Percentiles rank a stretch among this genome's conserved stretches.
phyloP scores from a whole-genome alignment of 805 yeast species.

The Henningerozyma blattae region DNA sequence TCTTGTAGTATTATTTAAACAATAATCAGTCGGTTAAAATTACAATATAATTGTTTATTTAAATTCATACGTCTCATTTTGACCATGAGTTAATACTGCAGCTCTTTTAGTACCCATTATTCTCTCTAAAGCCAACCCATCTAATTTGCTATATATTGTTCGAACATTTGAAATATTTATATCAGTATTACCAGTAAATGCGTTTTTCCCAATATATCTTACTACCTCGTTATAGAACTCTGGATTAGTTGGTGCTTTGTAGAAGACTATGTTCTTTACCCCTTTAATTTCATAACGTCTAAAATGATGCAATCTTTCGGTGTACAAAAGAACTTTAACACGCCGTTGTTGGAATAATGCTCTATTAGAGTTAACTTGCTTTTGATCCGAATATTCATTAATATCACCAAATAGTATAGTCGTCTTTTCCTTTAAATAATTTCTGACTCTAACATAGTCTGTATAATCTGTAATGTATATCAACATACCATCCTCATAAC shows the following conservation, averaged over 20 bases:
- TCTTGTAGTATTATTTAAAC: too few species aligned
- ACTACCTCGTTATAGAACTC: slow-evolving; percentile 68
- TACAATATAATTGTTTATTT: slow-evolving; percentile 19
- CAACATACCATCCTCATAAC: slow-evolving; percentile 60
- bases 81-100: slow-evolving; percentile 55
- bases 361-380: slow-evolving; percentile 62
- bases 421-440: slow-evolving; percentile 45
- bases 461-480: slow-evolving; percentile 77
- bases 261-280: slow-evolving; percentile 70
- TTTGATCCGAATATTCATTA: slow-evolving; percentile 71
- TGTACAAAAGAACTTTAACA: slow-evolving; percentile 65
- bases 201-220: slow-evolving; percentile 50
- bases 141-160: slow-evolving; percentile 65
- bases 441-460: slow-evolving; percentile 71
- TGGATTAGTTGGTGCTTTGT: slow-evolving; percentile 79
- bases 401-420: slow-evolving; percentile 54
- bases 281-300: slow-evolving; percentile 79
- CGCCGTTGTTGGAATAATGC: slow-evolving; percentile 53
- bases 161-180: slow-evolving; percentile 46
- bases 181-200: slow-evolving; percentile 39
- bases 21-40: too few species aligned
- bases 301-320: slow-evolving; percentile 89
- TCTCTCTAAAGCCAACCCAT: slow-evolving; percentile 65
- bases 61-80: slow-evolving; percentile 67
- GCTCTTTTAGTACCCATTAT: slow-evolving; percentile 71